A percentile compares a stretch with the other conserved stretches of the same genome.
phyloP scores from a whole-genome alignment of 768 basidiomycete genomes.

The Amanita rubescens region DNA sequence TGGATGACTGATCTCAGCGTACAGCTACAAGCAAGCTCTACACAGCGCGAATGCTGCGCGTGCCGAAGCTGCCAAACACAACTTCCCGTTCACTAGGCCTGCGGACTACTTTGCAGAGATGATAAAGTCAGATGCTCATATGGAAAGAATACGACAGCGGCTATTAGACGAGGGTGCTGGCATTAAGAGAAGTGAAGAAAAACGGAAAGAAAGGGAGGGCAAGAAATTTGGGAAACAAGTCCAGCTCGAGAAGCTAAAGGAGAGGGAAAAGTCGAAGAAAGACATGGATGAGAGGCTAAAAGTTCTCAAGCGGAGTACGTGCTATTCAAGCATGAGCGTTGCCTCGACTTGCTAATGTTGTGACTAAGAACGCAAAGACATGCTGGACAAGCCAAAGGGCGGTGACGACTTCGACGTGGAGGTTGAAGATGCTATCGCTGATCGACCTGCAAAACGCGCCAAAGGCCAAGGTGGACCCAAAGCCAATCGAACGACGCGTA shows the following conservation, averaged over 20 bases:
- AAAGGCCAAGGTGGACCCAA: conserved; percentile 31
- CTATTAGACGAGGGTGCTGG: conserved; percentile 81
- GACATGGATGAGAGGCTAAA: conserved; percentile 84
- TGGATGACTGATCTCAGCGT: neutral
- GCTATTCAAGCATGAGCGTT: neutral
- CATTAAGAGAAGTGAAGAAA: conserved; percentile 90
- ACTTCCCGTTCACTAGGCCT: conserved; percentile 85
- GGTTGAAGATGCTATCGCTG: conserved; percentile 82
- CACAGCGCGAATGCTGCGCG: conserved; percentile 74
- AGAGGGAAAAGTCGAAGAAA: conserved; percentile 84
- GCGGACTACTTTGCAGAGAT: conserved; percentile 97
- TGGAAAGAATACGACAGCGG: conserved; percentile 91
- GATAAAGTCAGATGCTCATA: conserved; percentile 95
- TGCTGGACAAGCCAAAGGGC: conserved; percentile 55
- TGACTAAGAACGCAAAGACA: conserved; percentile 71
- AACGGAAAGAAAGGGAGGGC: conserved; percentile 84
- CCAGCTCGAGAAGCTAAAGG: conserved; percentile 89
- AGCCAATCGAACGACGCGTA: conserved; percentile 51
- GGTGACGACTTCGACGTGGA: conserved; percentile 79
- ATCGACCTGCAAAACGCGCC: conserved; percentile 55
- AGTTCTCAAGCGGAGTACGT: conserved; percentile 84
- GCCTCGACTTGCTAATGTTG: neutral
- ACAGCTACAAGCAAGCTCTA: conserved; percentile 92
- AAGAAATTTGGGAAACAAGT: conserved; percentile 99
- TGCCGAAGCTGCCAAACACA: conserved; percentile 67